These are phyloP conservation scores for Globisporangium paroecandrum DNA, from an alignment of 352 stramenopile genomes.

Conservation along the genomic window DNA sequence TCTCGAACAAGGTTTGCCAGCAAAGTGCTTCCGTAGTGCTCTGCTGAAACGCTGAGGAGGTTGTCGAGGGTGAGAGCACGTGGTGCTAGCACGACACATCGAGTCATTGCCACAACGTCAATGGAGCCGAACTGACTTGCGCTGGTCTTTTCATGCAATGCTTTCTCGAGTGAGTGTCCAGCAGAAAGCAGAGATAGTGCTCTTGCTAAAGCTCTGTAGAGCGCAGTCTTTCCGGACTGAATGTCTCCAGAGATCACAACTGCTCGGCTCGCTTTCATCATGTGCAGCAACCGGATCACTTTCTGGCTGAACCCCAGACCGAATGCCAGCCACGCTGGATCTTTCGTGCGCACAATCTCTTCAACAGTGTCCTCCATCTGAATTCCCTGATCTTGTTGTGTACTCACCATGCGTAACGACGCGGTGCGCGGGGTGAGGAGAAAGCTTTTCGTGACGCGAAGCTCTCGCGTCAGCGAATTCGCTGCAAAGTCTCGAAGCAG, in stretches of 20 bases:
- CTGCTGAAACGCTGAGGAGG: conserved; percentile 25
- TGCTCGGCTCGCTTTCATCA: conserved; percentile 21
- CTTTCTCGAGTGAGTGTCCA: background rate
- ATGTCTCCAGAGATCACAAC: conserved; percentile 42
- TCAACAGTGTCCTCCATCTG: conserved; percentile 35
- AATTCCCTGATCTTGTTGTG: background rate
- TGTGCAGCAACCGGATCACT: conserved; percentile 41
- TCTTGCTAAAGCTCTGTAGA: conserved; percentile 39
- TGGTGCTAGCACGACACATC: conserved; percentile 39
- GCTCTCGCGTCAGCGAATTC: conserved; percentile 21
- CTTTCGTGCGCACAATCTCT: conserved; percentile 18
- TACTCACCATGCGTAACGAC: background rate
- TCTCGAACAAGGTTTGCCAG: conserved; percentile 41
- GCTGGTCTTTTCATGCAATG: background rate
- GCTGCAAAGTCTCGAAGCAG: conserved; percentile 40
- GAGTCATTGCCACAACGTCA: conserved; percentile 12
- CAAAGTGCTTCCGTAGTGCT: conserved; percentile 28
- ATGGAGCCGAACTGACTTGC: background rate
- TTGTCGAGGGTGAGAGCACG: conserved; percentile 32
- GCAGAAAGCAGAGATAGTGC: conserved; percentile 22
- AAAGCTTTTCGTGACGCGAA: conserved; percentile 25
- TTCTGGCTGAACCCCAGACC: conserved; percentile 36
- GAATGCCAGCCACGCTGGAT: conserved; percentile 28
- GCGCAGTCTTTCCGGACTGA: conserved; percentile 50
- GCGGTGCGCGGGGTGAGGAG: background rate